Conservation (phyloP, 1,139 yeast genomes). For the Pichia kudriavzevii region DNA sequence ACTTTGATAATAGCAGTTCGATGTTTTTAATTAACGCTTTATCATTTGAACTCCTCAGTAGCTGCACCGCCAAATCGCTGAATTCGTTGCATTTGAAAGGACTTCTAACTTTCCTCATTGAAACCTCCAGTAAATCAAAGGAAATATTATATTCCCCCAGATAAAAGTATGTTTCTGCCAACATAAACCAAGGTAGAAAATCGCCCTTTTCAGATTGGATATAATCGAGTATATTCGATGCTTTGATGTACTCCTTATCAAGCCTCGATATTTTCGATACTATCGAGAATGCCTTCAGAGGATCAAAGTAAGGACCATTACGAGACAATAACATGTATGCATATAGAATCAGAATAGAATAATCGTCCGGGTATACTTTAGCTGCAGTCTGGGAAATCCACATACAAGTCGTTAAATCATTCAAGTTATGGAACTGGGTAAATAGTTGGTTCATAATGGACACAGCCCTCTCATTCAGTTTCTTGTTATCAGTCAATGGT, state of each 20-base stretch:
- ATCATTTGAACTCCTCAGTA: too few species aligned
- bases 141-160: conserved; percentile 4
- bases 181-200: conserved; percentile 51
- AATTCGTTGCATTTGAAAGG: too few species aligned
- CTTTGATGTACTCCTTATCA: conserved; percentile 13
- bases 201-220: conserved; percentile 21
- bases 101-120: conserved; percentile 9
- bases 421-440: conserved; percentile 43
- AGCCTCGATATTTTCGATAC: conserved; percentile 29
- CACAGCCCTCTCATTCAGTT: conserved; percentile 26
- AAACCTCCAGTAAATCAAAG: conserved; percentile 14
- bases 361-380: conserved; percentile 36
- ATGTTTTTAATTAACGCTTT: too few species aligned
- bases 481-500: conserved; percentile 41
- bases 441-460: conserved; percentile 48
- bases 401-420: conserved; percentile 41
- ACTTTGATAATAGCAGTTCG: too few species aligned
- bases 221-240: conserved; percentile 4
- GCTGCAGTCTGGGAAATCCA: conserved; percentile 43
- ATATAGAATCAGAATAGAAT: conserved; percentile 40
- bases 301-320: conserved; percentile 26
- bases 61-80: too few species aligned
- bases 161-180: conserved; percentile 45
- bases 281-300: conserved; percentile 32
- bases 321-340: conserved; percentile 37